These are phyloP conservation scores for Mycena vitilis DNA, from an alignment of 768 basidiomycete species.

Conservation along the genomic window DNA sequence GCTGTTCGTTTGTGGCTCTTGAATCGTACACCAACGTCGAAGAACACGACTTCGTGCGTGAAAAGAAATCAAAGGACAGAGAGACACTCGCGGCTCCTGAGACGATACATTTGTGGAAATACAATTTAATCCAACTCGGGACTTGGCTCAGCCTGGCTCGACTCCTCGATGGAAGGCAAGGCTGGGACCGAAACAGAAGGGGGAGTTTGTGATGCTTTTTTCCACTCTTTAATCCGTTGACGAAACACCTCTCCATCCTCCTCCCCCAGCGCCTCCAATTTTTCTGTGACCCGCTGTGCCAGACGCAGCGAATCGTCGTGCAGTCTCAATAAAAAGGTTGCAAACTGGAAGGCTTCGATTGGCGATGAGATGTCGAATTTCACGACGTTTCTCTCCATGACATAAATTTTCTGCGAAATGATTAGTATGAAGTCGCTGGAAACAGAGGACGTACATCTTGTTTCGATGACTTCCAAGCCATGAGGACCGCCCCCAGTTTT, in stretches of 20 bases:
- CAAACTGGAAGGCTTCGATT: slow-evolving; percentile 11
- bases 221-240: no score
- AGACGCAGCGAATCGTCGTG: background rate
- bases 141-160: no score
- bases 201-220: no score
- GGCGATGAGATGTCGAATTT: slow-evolving; percentile 15
- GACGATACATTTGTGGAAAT: no score
- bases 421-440: background rate
- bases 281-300: background rate
- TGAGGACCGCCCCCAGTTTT: slow-evolving; percentile 1
- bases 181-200: no score
- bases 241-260: no score
- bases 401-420: background rate
- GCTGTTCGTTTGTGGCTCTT: no score
- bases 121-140: no score
- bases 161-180: no score
- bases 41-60: background rate
- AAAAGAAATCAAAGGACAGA: no score
- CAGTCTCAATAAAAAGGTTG: slow-evolving; percentile 19
- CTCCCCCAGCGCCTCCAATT: background rate
- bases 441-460: background rate
- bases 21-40: background rate
- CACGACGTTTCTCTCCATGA: slow-evolving; percentile 12
- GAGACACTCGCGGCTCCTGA: no score
- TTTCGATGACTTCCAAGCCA: slow-evolving; percentile 20